Conservation (phyloP, 106 monocot genomes). For the Dactylorhiza incarnata region DNA sequence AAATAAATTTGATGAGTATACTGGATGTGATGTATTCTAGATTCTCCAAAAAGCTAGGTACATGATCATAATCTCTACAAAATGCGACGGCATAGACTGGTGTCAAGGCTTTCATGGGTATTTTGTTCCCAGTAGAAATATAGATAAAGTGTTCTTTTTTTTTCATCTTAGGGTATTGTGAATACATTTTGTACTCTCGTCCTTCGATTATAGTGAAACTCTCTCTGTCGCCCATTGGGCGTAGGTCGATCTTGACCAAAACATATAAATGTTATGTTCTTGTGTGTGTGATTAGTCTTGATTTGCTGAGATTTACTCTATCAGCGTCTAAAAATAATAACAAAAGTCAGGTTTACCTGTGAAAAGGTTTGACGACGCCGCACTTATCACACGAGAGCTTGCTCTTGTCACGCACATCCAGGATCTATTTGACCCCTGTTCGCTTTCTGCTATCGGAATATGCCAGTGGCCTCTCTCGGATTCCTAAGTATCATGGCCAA, state of each 20-base stretch:
- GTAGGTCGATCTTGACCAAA: neutral
- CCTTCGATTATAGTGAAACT: neutral
- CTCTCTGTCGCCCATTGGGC: neutral
- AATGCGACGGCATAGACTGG: no score
- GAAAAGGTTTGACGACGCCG: neutral
- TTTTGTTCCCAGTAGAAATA: no score
- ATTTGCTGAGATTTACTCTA: no score
- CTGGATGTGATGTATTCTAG: no score
- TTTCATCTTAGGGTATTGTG: no score
- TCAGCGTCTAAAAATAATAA: neutral
- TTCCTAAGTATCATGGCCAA: conserved; percentile 38
- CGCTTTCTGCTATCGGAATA: conserved; percentile 41
- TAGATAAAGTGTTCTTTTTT: no score
- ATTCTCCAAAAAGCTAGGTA: no score
- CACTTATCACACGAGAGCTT: neutral
- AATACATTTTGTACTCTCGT: neutral
- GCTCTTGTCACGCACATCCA: conserved; percentile 73
- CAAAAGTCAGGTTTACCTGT: neutral
- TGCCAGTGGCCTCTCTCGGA: conserved; percentile 74
- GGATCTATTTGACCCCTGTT: conserved; percentile 17
- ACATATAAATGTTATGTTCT: no score
- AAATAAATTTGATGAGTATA: no score
- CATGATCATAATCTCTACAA: no score
- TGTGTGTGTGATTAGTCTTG: no score
- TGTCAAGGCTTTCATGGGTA: no score